Base-by-base conservation (phyloP, 176 grass and related monocot species). In the Microstegium vimineum region DNA sequence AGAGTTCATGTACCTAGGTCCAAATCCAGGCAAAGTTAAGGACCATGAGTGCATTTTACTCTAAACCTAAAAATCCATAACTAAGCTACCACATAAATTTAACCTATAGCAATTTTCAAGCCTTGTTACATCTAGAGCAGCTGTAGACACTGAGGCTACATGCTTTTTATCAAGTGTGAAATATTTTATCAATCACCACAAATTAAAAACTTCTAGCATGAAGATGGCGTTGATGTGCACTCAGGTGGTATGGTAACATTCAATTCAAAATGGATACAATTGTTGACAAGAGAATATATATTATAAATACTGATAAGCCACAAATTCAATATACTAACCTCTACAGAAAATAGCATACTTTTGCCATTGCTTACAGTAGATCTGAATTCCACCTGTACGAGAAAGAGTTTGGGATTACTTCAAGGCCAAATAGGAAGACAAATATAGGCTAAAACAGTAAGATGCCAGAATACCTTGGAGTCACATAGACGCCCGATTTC, bases 381-480 rank as follows among this genome's bases (percentile, higher is more conserved):
- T 84, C 80, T 90, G 78, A 99, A 99, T 62, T 99, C 93, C 72
- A 98, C 84, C 95, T 98, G 82, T 75, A 86, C 22, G 43, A 67
- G 4, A 10, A 79, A 90, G 57, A 33, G 32, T 35, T 35, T 57
- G 42, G 32, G 42, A 76, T 88, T 54, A 75, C 15, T 49, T 36
- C 25, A 28, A 60, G 17, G 28, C 77, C 15, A 15, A 59, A 71
- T 16, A 77, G 22, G 45, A 23, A 73, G 62, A 43, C 1, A 78
- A 83, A 77, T 20, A 31, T 71, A 32, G 54, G 12, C 57, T 52
- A 62, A 89, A 86, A 73, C 35, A 78, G 9, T 41, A 81, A 49
- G 14, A 18, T 30, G 70, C 54, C 33, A 57, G 13, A 76, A 60
- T 85, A 99, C 96, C 89, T 92, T 92, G 27, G 87, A 90, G 33